Evolutionary conservation across 495 filamentous ascomycete species (phyloP).

Genomic region (Hypoxylon lienhwacheense): DNA sequence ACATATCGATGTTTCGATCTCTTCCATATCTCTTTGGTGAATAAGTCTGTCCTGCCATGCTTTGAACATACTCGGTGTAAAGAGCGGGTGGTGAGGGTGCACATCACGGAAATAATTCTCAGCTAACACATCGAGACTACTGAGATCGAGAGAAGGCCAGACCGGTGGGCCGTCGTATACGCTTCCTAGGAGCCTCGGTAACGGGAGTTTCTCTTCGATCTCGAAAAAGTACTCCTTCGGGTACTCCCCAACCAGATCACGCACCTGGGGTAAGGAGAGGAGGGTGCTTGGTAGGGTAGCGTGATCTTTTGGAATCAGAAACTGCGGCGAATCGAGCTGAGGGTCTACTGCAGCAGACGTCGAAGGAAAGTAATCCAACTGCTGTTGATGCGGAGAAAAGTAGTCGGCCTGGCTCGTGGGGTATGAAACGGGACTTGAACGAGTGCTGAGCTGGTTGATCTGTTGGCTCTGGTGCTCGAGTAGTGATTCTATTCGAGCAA

Average conservation of each 20-base stretch:
- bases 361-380: slow-evolving; percentile 31
- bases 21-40: slow-evolving; percentile 33
- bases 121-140: slow-evolving; percentile 30
- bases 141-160: slow-evolving; percentile 37
- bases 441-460: slow-evolving; percentile 34
- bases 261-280: slow-evolving; percentile 35
- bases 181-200: slow-evolving; percentile 33
- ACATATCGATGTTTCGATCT: slow-evolving; percentile 39
- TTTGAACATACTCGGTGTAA: slow-evolving; percentile 36
- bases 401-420: slow-evolving; percentile 36
- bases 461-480: slow-evolving; percentile 42
- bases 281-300: slow-evolving; percentile 37
- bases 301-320: slow-evolving; percentile 40
- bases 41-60: slow-evolving; percentile 34
- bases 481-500: slow-evolving; percentile 39
- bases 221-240: slow-evolving; percentile 39
- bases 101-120: slow-evolving; percentile 40
- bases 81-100: slow-evolving; percentile 42
- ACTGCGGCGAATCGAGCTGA: slow-evolving; percentile 34
- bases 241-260: slow-evolving; percentile 37
- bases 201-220: slow-evolving; percentile 37
- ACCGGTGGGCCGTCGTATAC: slow-evolving; percentile 28
- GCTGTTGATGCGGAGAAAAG: slow-evolving; percentile 29
- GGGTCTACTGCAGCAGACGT: slow-evolving; percentile 31
- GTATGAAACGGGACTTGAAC: slow-evolving; percentile 32